Evolutionary conservation across 495 filamentous ascomycete species (phyloP), one percentile per base, ranked within the genome.

Genomic region (Acidiella bohemica): DNA sequence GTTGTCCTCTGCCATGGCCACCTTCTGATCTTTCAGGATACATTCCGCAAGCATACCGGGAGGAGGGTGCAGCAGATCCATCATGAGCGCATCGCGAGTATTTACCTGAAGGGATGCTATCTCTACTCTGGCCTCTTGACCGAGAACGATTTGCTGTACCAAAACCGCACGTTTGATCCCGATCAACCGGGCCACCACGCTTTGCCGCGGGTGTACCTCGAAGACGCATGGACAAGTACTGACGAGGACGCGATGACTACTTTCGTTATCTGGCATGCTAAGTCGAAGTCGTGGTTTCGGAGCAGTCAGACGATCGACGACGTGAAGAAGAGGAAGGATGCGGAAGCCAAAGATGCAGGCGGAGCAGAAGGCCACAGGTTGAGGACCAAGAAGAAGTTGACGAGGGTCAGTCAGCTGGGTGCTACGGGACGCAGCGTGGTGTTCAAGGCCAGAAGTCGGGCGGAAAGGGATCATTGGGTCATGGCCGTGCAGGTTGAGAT

Each of bases 381-480:
- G 13, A 42, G 35, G 45, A 49, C 46, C 13, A 41, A 46, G 34
- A 46, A 20, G 25, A 45, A 46, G 23, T 35, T 59, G 33, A 62
- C 58, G 46, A 39, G 49, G 24, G 60, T 61, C 9, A 57, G 50
- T 35, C 47, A 59, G 46, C 55, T 83, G 36, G 79, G 79, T 4
- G 65, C 67, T 18, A 67, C 71, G 35, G 80, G 80, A 17, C 65
- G 76, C 41, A 76, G 72, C 25, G 71, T 78, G 24, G 78, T 84
- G 11, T 84, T 84, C 49, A 79, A 76, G 55, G 68, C 80, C 20
- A 67, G 78, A 32, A 80, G 71, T 57, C 66, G 80, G 17, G 67
- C 78, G 11, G 80, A 84, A 56, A 75, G 79, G 43, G 80, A 84
- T 61, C 72, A 73, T 29, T 84, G 80, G 80, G 80, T 84, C 22